These are phyloP conservation scores for Apium graveolens DNA, from an alignment of 129 eudicot species.

Conservation along the genomic window DNA sequence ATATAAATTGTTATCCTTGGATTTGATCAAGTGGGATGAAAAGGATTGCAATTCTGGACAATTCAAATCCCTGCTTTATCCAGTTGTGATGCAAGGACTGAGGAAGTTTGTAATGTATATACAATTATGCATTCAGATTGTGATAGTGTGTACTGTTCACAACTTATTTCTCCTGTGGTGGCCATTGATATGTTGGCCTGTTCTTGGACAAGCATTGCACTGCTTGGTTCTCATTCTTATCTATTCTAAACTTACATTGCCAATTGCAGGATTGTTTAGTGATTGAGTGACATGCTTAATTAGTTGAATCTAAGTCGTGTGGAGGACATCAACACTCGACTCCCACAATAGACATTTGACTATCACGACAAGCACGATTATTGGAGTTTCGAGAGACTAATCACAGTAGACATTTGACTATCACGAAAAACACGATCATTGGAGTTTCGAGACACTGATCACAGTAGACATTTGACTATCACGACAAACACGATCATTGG, in stretches of 20 bases:
- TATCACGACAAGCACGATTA: too few species aligned
- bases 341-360: too few species aligned
- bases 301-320: too few species aligned
- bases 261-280: not conserved
- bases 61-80: constrained; percentile 10
- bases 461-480: not conserved
- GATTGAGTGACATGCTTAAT: too few species aligned
- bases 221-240: constrained; percentile 26
- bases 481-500: not conserved
- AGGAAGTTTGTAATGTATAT: constrained; percentile 14
- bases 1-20: constrained; percentile 21
- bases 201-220: constrained; percentile 37
- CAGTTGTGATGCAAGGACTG: constrained; percentile 12
- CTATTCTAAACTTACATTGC: constrained; percentile 27
- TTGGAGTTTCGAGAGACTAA: too few species aligned
- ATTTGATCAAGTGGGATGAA: constrained; percentile 27
- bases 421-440: too few species aligned
- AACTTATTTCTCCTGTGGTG: constrained; percentile 19
- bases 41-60: constrained; percentile 17
- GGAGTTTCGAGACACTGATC: too few species aligned
- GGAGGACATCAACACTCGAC: too few species aligned
- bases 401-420: too few species aligned
- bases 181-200: constrained; percentile 53
- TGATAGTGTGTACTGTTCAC: not conserved
- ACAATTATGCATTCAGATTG: not conserved